Percentiles rank a stretch among this genome's conserved stretches.
phyloP scores from a whole-genome alignment of 441 rosid genomes.

The Erysimum cheiri region DNA sequence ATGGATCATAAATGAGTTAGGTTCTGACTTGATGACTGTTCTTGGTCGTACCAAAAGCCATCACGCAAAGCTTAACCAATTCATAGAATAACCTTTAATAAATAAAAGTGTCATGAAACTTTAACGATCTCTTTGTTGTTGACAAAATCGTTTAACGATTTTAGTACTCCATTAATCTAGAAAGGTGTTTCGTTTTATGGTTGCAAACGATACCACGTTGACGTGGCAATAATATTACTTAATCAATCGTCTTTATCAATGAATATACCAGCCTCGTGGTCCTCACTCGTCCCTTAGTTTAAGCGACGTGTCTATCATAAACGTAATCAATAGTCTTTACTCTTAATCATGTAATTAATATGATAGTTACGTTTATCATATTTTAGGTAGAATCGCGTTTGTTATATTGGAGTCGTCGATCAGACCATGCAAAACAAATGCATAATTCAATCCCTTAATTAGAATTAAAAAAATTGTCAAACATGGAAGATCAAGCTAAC shows the following conservation, averaged over 20 bases:
- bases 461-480: too few species aligned
- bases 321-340: not conserved
- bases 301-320: slow-evolving; percentile 16
- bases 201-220: slow-evolving; percentile 2
- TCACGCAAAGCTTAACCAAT: slow-evolving; percentile 26
- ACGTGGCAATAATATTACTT: not conserved
- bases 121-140: too few species aligned
- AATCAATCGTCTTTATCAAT: too few species aligned
- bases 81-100: not conserved
- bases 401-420: not conserved
- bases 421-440: not conserved
- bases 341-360: not conserved
- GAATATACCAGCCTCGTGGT: slow-evolving; percentile 34
- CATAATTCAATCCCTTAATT: not conserved
- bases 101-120: too few species aligned
- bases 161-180: too few species aligned
- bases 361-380: not conserved
- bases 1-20: slow-evolving; percentile 15
- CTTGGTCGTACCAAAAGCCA: slow-evolving; percentile 21
- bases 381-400: not conserved
- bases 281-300: slow-evolving; percentile 35
- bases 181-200: not conserved
- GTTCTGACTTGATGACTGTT: slow-evolving; percentile 21
- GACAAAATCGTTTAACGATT: too few species aligned
- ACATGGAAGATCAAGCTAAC: too few species aligned